Evolutionary conservation across 2,329 filamentous ascomycete genomes (phyloP).

Genomic region (Lachnellula arida): DNA sequence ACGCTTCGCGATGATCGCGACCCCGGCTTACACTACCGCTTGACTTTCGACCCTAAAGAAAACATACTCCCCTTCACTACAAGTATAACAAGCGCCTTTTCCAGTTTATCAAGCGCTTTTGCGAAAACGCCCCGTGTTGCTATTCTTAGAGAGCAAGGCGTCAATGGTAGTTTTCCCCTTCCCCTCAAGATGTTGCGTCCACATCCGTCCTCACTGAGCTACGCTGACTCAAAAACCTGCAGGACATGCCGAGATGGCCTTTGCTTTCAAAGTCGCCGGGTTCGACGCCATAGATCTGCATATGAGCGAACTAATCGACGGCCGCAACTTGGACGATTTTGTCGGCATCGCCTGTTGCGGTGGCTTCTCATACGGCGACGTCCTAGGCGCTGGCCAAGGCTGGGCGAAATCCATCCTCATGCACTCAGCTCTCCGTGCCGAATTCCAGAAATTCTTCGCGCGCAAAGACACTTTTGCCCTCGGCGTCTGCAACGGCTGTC

Average conservation of each 20-base stretch:
- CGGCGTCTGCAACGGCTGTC: slow-evolving; percentile 96
- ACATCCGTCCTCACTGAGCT: not conserved
- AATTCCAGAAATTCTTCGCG: slow-evolving; percentile 82
- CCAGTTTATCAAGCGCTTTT: slow-evolving; percentile 35
- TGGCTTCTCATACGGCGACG: slow-evolving; percentile 87
- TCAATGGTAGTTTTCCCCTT: slow-evolving; percentile 96
- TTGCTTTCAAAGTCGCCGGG: slow-evolving; percentile 85
- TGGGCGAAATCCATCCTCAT: slow-evolving; percentile 94
- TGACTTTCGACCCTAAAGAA: slow-evolving; percentile 73
- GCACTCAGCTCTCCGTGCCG: slow-evolving; percentile 68
- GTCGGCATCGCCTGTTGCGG: slow-evolving; percentile 90
- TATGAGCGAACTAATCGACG: slow-evolving; percentile 87
- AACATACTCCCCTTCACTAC: slow-evolving; percentile 63
- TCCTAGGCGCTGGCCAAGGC: slow-evolving; percentile 89
- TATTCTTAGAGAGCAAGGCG: slow-evolving; percentile 90
- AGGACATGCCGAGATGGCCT: slow-evolving; percentile 88
- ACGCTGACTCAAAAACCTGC: too few species aligned
- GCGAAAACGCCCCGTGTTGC: slow-evolving; percentile 69
- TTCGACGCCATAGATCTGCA: slow-evolving; percentile 92
- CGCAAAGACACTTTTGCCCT: slow-evolving; percentile 86
- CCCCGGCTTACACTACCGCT: slow-evolving; percentile 78
- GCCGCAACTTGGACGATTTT: slow-evolving; percentile 76
- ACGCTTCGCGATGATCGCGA: slow-evolving; percentile 70
- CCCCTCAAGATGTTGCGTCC: slow-evolving; percentile 57
- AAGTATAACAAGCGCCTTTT: slow-evolving; percentile 38